Evolutionary conservation across 345 rosid genomes (phyloP).

Genomic region (Salix dunnii): DNA sequence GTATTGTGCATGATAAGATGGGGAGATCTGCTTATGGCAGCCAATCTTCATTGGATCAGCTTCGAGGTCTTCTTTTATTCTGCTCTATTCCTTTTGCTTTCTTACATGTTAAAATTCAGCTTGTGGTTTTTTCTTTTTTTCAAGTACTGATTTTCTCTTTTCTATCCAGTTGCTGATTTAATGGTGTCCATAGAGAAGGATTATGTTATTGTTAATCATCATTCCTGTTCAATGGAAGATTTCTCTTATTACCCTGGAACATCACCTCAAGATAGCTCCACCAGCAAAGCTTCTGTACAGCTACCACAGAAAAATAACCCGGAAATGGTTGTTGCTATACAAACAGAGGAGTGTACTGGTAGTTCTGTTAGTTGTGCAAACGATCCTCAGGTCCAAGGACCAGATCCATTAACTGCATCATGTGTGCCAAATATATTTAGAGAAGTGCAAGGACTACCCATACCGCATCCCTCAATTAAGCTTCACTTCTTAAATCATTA

Average conservation of each 20-base stretch:
- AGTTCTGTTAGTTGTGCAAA: slow-evolving; percentile 20
- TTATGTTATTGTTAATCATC: slow-evolving; percentile 64
- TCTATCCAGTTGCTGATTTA: slow-evolving; percentile 47
- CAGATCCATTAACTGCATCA: slow-evolving; percentile 33
- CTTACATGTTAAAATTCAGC: not conserved
- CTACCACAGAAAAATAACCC: slow-evolving; percentile 35
- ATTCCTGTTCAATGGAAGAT: slow-evolving; percentile 46
- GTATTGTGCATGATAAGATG: slow-evolving; percentile 24
- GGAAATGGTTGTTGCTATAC: slow-evolving; percentile 28
- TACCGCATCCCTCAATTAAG: slow-evolving; percentile 53
- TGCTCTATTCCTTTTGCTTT: not conserved
- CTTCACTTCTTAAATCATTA: slow-evolving; percentile 55
- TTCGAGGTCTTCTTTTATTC: slow-evolving; percentile 36
- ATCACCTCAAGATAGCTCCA: slow-evolving; percentile 48
- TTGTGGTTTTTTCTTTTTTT: not conserved
- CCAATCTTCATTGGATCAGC: slow-evolving; percentile 36
- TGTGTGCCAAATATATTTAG: slow-evolving; percentile 30
- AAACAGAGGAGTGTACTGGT: slow-evolving; percentile 27
- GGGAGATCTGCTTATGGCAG: slow-evolving; percentile 30
- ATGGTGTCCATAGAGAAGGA: slow-evolving; percentile 68
- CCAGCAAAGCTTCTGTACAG: slow-evolving; percentile 29
- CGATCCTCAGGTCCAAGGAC: slow-evolving; percentile 23
- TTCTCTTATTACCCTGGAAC: slow-evolving; percentile 55
- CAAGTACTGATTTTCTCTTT: slow-evolving; percentile 19
- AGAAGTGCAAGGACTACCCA: slow-evolving; percentile 54